phyloP scores from a whole-genome alignment of 441 rosid species.

The Kokia cookei region DNA sequence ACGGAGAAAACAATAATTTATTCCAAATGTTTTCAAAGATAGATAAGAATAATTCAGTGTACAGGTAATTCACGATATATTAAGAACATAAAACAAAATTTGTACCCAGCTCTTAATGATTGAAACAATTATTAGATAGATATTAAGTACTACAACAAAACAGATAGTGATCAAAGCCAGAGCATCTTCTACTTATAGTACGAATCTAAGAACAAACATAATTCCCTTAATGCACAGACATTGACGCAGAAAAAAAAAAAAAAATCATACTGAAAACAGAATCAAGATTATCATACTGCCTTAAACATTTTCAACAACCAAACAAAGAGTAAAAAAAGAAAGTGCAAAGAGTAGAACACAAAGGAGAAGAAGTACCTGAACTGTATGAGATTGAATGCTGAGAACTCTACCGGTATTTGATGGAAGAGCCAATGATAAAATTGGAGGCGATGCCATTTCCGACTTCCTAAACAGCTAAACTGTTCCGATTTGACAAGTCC shows the following conservation, averaged over 20 bases:
- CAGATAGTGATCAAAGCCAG: neutral
- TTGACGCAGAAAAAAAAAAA: neutral
- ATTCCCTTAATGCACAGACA: neutral
- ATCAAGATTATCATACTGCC: neutral
- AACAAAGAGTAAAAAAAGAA: neutral
- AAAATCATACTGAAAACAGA: neutral
- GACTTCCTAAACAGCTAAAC: neutral
- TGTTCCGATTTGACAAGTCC: neutral
- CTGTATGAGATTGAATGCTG: slow-evolving; percentile 7
- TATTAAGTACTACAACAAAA: neutral
- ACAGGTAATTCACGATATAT: neutral
- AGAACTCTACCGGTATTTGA: slow-evolving; percentile 7
- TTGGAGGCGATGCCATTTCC: slow-evolving; percentile 1
- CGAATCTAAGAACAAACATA: neutral
- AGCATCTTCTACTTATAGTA: neutral
- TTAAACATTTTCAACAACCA: neutral
- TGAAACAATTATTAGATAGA: neutral
- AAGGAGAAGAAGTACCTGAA: neutral
- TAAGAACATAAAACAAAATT: neutral
- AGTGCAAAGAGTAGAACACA: neutral
- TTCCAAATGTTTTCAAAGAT: neutral
- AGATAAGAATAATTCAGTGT: neutral
- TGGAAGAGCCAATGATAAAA: slow-evolving; percentile 7
- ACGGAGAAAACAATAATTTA: neutral
- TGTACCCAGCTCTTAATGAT: neutral